Conservation (phyloP, 768 basidiomycete genomes). For the Psilocybe tampanensis region DNA sequence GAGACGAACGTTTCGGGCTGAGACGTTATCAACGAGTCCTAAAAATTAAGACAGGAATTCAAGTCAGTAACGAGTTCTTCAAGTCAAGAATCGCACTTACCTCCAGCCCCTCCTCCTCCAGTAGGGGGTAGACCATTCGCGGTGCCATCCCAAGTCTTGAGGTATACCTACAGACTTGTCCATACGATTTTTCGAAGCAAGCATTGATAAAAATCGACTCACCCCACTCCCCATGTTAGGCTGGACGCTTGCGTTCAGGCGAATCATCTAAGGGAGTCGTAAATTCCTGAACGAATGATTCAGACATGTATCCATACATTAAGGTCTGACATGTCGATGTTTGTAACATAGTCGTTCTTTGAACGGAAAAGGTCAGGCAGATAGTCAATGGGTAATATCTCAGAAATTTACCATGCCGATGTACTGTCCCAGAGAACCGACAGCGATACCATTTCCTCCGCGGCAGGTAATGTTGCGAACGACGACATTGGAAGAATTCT, state of each 20-base stretch:
- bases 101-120: conserved; percentile 2
- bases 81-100: background rate
- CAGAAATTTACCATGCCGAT: conserved; percentile 42
- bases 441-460: conserved; percentile 63
- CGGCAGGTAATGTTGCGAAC: conserved; percentile 52
- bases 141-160: conserved; percentile 4
- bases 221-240: conserved; percentile 7
- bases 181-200: background rate
- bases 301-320: conserved; percentile 29
- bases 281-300: background rate
- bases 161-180: background rate
- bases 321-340: conserved; percentile 52
- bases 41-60: too few relatives aligned
- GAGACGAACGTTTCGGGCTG: background rate
- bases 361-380: background rate
- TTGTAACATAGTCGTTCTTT: conserved; percentile 55
- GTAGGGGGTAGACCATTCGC: conserved; percentile 2
- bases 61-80: too few relatives aligned
- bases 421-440: conserved; percentile 63
- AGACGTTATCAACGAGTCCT: background rate
- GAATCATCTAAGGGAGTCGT: background rate
- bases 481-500: conserved; percentile 59
- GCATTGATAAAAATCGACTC: background rate
- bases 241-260: conserved; percentile 1
- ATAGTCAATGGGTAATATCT: background rate